Conservation (phyloP, 176 grass and related monocot species). For the Thinopyrum elongatum region DNA sequence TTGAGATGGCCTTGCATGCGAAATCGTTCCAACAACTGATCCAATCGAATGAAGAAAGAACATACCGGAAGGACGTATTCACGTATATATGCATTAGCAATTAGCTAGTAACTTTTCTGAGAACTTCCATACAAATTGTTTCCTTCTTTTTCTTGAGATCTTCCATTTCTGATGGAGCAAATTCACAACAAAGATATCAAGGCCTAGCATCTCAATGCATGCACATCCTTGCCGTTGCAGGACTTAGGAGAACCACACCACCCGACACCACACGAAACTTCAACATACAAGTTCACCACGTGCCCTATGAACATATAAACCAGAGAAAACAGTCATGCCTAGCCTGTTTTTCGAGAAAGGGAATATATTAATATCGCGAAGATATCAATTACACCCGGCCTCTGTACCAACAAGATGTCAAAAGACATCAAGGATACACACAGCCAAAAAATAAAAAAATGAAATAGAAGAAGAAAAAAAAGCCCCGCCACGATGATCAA, state of each 20-base stretch:
- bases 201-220: neutral
- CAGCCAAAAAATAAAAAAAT: no score
- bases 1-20: neutral
- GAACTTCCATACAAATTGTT: neutral
- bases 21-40: no score
- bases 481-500: no score
- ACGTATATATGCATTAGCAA: neutral
- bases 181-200: neutral
- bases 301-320: neutral
- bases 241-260: conserved; percentile 25
- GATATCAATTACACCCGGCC: no score
- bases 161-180: neutral
- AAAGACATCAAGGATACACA: no score
- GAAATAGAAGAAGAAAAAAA: no score
- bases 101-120: neutral
- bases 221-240: conserved; percentile 33
- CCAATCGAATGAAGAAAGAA: no score
- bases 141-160: neutral
- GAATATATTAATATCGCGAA: no score
- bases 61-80: neutral
- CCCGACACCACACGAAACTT: neutral
- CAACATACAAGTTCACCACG: neutral
- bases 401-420: no score
- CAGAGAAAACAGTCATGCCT: conserved; percentile 17
- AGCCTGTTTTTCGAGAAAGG: no score